These are phyloP conservation scores for Skeletonema grethae DNA, from an alignment of 108 stramenopile species.

Conservation along the genomic window DNA sequence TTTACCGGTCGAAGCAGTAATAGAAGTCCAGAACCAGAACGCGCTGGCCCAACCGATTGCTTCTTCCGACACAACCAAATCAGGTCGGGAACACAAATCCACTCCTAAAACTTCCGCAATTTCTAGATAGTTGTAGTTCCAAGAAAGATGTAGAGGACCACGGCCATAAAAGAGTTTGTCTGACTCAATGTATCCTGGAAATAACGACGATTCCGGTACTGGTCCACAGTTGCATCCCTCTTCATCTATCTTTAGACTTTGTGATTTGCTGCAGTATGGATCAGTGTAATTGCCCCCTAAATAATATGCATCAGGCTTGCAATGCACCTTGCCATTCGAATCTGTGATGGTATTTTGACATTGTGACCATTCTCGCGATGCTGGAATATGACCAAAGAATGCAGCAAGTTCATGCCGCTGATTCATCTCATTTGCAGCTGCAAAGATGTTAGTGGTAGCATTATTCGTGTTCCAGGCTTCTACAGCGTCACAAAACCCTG, in stretches of 20 bases:
- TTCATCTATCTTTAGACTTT: not conserved
- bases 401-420: constrained; percentile 26
- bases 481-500: constrained; percentile 15
- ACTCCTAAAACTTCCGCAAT: constrained; percentile 9
- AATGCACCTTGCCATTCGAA: not conserved
- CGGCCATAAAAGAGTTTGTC: constrained; percentile 23
- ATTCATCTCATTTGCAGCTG: constrained; percentile 7
- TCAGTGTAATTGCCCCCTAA: not conserved
- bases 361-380: constrained; percentile 12
- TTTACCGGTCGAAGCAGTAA: not conserved
- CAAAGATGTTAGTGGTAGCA: constrained; percentile 8
- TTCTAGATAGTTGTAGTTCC: constrained; percentile 37
- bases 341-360: not conserved
- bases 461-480: constrained; percentile 8
- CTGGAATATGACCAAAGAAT: constrained; percentile 29
- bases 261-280: constrained; percentile 14
- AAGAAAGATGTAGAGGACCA: constrained; percentile 24
- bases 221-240: constrained; percentile 19
- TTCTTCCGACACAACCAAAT: constrained; percentile 19
- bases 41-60: constrained; percentile 9
- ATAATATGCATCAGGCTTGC: not conserved
- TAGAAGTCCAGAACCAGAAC: constrained; percentile 23
- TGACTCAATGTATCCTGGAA: constrained; percentile 4
- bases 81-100: constrained; percentile 17
- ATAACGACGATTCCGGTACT: not conserved